Base-by-base conservation (phyloP, 1,284 basidiomycete genomes). In the Fistulinella staudtii region DNA sequence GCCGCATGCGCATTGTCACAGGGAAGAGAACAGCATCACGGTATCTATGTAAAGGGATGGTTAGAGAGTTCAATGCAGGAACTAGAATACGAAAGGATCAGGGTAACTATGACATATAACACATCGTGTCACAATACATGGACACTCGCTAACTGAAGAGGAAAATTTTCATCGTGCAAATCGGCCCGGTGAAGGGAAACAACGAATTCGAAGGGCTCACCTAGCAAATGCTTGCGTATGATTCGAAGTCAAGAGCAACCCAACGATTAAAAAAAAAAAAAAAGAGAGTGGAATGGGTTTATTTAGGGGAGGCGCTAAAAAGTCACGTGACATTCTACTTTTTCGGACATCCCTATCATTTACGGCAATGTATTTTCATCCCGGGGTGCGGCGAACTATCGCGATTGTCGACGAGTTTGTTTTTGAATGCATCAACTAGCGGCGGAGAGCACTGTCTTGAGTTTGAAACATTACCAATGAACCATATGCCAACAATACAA, bases 21-120 rank as follows among this genome's bases (percentile, higher is more conserved):
- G 4, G 20, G 27, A 28, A 41, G 13, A 21, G 28, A 6, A 33
- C n/a, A 17, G 5, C 0, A 1, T 0, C 13, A 9, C 1, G 4
- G 13, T 11, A 25, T 37, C 57, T 64, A n/a, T 13, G 6, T 41
- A 40, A 36, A 22, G 18, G n/a, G n/a, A 22, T 15, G 14, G 39
- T 61, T 5, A 58, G 50, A 41, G 21, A 20, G n/a, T 30, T 38
- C 9, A 39, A 10, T 38, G 22, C 25, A 35, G 36, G 49, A 9
- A 50, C 6, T 25, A 25, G 22, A 47, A 30, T 5, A 29, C 54
- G 57, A 67, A 77, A 72, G 73, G 11, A 79, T 87, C 85, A 87
- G 85, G 82, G 85, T 88, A 88, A 88, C 85, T 87, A 88, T 88
- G 85, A 88, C 85, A 85, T 73, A 73, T 74, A 68, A 70, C 65